Evolutionary conservation across 2,329 filamentous ascomycete species (phyloP).

Genomic region (Aureobasidium subglaciale): DNA sequence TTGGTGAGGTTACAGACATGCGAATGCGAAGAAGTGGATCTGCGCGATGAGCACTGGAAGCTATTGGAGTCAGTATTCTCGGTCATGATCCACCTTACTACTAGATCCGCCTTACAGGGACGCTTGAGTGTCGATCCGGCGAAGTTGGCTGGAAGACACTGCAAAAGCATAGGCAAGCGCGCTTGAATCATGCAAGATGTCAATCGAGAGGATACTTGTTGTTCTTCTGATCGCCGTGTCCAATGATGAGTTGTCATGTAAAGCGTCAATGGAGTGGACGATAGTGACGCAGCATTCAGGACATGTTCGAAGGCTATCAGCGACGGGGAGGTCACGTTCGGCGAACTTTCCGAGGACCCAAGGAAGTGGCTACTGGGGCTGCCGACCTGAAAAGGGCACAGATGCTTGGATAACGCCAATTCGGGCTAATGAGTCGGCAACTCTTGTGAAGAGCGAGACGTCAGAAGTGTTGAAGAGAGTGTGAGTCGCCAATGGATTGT

Average conservation of each 20-base stretch:
- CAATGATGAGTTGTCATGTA: background rate
- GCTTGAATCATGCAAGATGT: background rate
- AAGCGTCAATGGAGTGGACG: background rate
- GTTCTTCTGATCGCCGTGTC: background rate
- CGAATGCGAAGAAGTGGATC: slow-evolving; percentile 4
- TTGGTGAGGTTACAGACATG: background rate
- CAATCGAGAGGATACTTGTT: background rate
- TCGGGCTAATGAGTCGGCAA: background rate
- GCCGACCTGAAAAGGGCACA: background rate
- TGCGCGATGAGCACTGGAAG: background rate
- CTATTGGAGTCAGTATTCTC: background rate
- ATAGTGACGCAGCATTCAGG: background rate
- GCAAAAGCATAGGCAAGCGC: background rate
- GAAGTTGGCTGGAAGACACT: background rate
- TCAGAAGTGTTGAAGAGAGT: background rate
- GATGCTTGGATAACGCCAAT: slow-evolving; percentile 1
- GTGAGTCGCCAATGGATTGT: background rate
- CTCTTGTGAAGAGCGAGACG: background rate
- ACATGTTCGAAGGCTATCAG: slow-evolving; percentile 3
- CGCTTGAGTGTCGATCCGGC: background rate
- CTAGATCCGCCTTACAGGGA: background rate
- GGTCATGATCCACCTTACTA: background rate
- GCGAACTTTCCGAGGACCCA: background rate
- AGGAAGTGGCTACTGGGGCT: background rate
- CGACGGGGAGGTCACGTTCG: background rate